These are phyloP conservation scores for Boletus bicolor DNA, from an alignment of 768 basidiomycete genomes.

Conservation along the genomic window DNA sequence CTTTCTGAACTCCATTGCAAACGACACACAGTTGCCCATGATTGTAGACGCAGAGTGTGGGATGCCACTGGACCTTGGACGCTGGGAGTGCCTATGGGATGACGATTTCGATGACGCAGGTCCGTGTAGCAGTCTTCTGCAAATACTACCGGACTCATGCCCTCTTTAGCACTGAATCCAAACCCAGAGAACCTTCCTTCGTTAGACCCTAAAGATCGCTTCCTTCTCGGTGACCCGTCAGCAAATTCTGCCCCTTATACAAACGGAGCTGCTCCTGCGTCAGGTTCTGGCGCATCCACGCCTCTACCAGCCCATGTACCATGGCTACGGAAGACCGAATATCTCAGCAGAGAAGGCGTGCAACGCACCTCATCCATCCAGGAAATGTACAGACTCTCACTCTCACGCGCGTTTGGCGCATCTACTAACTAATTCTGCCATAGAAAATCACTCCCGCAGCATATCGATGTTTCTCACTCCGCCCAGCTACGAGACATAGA, in stretches of 20 bases:
- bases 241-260: slow-evolving; percentile 41
- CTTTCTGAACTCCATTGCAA: slow-evolving; percentile 76
- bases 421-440: slow-evolving; percentile 15
- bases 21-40: slow-evolving; percentile 86
- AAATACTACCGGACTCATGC: background rate
- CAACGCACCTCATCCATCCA: slow-evolving; percentile 40
- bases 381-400: slow-evolving; percentile 50
- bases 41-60: slow-evolving; percentile 96
- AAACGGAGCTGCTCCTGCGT: slow-evolving; percentile 34
- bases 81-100: slow-evolving; percentile 81
- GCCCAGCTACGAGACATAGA: slow-evolving; percentile 81
- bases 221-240: slow-evolving; percentile 68
- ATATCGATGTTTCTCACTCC: slow-evolving; percentile 67
- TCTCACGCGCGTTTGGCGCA: background rate
- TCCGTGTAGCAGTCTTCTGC: slow-evolving; percentile 30
- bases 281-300: slow-evolving; percentile 40
- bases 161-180: slow-evolving; percentile 56
- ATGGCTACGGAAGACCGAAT: slow-evolving; percentile 93
- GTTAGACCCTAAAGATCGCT: slow-evolving; percentile 73
- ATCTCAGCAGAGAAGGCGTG: slow-evolving; percentile 65
- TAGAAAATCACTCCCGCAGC: slow-evolving; percentile 46
- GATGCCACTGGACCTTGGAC: slow-evolving; percentile 89
- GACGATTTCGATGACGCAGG: slow-evolving; percentile 71
- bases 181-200: slow-evolving; percentile 53
- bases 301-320: slow-evolving; percentile 64